Evolutionary conservation across 768 basidiomycete genomes (phyloP), one percentile per base, ranked within the genome.

Genomic region (Macrolepiota albuminosa): DNA sequence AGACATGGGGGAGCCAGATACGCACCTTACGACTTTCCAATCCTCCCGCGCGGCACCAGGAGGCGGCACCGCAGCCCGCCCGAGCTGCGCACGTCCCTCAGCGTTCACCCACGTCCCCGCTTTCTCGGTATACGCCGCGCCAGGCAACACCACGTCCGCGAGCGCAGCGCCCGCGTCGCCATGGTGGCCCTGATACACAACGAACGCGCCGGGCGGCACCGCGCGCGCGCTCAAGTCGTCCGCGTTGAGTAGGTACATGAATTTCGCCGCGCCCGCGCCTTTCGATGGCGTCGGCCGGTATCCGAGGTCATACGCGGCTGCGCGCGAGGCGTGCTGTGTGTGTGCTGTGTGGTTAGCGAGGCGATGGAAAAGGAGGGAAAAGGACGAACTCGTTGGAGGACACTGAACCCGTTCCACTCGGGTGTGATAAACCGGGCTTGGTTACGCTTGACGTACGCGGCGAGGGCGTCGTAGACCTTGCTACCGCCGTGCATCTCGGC

Each of bases 131-230:
- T 97, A 98, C 3, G 97, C 97, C 16, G 89, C 84, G 8, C 83
- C 93, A 16, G 97, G 97, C 18, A 98, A 77, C 71, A 91, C 93
- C 60, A 98, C 94, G 69, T 99, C 97, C n/a, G 97, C 97, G 26
- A 95, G 86, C 67, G 94, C 92, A 3, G 97, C 97, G 39, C 97
- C 96, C 57, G 93, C 79, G 72, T 99, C 97, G 67, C 97, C 97
- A 70, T 99, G 97, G 72, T 98, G 95, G 39, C 97, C 97, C 69
- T 98, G 97, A 73, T 99, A 99, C 14, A 99, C 96, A 49, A 98
- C 95, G 68, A 98, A 98, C 3, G 96, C 94, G 66, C 93, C 84
- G 58, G 83, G 78, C 34, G 97, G 95, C 60, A 99, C 95, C 3
- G 89, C 84, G 53, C 85, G 83, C 43, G 93, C 89, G 71, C 95